Evolutionary conservation across 441 rosid species (phyloP), one percentile per base, ranked within the genome.

Genomic region (Eutrema salsugineum): DNA sequence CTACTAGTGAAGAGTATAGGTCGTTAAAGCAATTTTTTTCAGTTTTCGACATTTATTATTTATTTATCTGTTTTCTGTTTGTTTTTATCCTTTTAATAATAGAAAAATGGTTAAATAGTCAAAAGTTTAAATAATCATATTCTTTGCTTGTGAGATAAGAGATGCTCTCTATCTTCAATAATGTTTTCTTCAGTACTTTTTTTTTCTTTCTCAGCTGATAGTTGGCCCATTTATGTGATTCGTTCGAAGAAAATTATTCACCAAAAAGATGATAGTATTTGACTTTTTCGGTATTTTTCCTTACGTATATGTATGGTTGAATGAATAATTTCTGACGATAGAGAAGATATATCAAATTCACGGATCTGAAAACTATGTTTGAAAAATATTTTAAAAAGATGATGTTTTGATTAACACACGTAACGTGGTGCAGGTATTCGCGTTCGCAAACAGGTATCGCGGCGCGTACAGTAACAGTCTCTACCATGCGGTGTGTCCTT

Each of bases 381-480:
- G 17, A 6, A 11, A 10, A 35, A 66, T 15, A 2, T 7, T n/a
- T n/a, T n/a, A 49, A 10, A 10, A 12, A 43, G 11, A 17, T 15
- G 30, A 63, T 14, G 40, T 8, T 12, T 27, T 63, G 35, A 65
- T 12, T 14, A 43, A 46, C 11, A 49, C 59, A 54, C 32, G 67
- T 39, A 69, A 70, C 42, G 70, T 66, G 56, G 44, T 10, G 71
- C 71, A 93, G 99, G 94, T 88, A 40, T 88, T 88, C 70, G 86
- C 83, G 72, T 88, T 86, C 57, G 94, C 94, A 4, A 78, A 86
- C 80, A 78, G 72, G 54, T 79, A 88, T 81, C 85, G 94, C 33
- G 94, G 94, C 27, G 91, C 94, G 63, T 88, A 88, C 61, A 88
- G 91, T 76, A 35, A 53, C 81, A 80, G 89, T 77, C 84, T 88